Evolutionary conservation across 2,329 filamentous ascomycete species (phyloP).

Genomic region (Trichoderma pleuroti): DNA sequence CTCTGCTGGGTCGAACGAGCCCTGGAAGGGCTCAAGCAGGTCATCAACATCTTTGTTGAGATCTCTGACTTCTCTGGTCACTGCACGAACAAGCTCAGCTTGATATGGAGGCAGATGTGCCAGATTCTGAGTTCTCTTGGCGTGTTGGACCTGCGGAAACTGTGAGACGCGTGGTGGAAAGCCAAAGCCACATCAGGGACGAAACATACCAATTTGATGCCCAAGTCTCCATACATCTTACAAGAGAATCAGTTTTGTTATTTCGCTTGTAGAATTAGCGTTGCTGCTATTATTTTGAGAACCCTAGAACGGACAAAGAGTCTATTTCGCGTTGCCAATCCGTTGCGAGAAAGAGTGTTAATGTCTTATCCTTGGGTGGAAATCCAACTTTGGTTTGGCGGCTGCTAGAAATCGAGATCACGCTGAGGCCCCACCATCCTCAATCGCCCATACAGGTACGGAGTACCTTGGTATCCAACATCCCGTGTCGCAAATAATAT

Average conservation of each 20-base stretch:
- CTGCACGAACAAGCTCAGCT: conserved; percentile 80
- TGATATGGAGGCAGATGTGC: conserved; percentile 86
- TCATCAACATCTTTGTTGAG: conserved; percentile 80
- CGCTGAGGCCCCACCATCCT: conserved; percentile 1
- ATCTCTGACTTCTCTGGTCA: conserved; percentile 89
- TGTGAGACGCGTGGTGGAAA: conserved; percentile 8
- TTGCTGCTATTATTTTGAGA: neutral
- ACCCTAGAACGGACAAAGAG: neutral
- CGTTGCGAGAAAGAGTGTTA: neutral
- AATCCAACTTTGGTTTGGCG: neutral
- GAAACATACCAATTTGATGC: conserved; percentile 69
- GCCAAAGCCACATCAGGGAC: neutral
- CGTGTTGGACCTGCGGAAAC: conserved; percentile 73
- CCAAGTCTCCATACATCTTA: conserved; percentile 81
- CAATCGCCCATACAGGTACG: neutral
- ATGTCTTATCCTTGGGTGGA: neutral
- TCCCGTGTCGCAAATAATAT: too few relatives aligned
- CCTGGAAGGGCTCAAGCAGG: conserved; percentile 77
- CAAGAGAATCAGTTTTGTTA: conserved; percentile 11
- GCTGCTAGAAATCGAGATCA: conserved; percentile 5
- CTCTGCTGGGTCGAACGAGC: conserved; percentile 77
- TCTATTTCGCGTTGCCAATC: neutral
- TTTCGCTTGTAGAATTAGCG: neutral
- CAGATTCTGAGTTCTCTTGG: conserved; percentile 88
- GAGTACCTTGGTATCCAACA: neutral